Evolutionary conservation across 108 stramenopile genomes (phyloP), one percentile per base, ranked within the genome.

Genomic region (Cyclostephanos tholiformis): DNA sequence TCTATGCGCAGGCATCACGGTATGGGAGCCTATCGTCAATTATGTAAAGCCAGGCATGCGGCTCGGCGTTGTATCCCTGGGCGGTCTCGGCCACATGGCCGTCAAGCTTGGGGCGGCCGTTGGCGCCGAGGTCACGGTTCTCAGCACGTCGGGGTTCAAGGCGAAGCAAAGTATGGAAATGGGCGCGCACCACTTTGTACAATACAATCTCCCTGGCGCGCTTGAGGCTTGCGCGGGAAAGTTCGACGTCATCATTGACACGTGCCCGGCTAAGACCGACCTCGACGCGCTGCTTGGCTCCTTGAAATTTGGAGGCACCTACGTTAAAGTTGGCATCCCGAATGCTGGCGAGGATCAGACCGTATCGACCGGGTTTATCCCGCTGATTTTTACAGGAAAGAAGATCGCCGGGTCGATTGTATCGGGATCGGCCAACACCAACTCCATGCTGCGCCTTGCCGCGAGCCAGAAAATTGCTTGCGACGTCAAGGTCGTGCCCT

Each of bases 341-440:
- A 16, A 67, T 17, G 65, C 72, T 17, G 22, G 16, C 4, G 72
- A 74, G 26, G 43, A 25, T 52, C 68, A n/a, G 68, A 67, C 29
- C 57, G 32, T 48, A 25, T 30, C 19, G 67, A 74, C 72, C n/a
- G 26, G 25, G 3, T 26, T 55, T 23, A 55, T 55, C 26, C 53
- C 23, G 23, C 26, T 55, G 48, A 43, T 74, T 25, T 75, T 75
- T 67, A 76, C 68, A 10, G 50, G 80, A 16, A 48, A 48, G 38
- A 77, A 84, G 60, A 68, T 84, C 19, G 29, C 69, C 23, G 83
- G 83, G 49, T 87, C 66, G 20, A 49, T 74, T 19, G 72, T 74
- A 14, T 68, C 72, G 19, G 72, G 72, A 46, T 46, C 29, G 67
- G 65, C 30, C 43, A 66, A 27, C 65, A 66, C 23, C 66, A 61